phyloP scores from a whole-genome alignment of 163 green algal genomes.

The Chlamydomonas reinhardtii region DNA sequence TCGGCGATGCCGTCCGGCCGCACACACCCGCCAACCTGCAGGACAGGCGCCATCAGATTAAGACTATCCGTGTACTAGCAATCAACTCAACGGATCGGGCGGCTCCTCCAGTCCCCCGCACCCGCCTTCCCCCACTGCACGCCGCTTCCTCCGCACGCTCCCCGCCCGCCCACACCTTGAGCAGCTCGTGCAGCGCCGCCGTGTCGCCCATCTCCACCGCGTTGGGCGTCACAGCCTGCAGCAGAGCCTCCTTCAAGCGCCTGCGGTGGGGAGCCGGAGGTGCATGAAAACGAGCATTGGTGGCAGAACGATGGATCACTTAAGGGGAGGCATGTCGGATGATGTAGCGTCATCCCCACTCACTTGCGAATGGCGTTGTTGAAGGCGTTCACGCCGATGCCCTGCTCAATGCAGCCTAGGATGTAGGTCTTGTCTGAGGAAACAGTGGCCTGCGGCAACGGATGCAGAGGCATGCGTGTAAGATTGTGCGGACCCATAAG shows the following conservation, averaged over 20 bases:
- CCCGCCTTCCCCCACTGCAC: too few relatives aligned
- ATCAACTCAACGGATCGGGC: too few relatives aligned
- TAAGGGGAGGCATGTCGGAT: too few relatives aligned
- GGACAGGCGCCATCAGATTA: too few relatives aligned
- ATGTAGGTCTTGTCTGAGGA: constrained; percentile 25
- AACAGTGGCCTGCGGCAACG: neutral
- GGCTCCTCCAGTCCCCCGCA: too few relatives aligned
- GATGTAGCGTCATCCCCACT: neutral
- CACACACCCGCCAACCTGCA: constrained; percentile 34
- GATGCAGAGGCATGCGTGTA: neutral
- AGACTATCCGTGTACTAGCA: too few relatives aligned
- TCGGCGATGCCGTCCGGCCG: constrained; percentile 35
- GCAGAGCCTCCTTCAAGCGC: constrained; percentile 33
- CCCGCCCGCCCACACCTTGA: constrained; percentile 5
- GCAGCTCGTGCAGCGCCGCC: constrained; percentile 26
- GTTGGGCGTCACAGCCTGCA: constrained; percentile 38
- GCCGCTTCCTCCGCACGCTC: too few relatives aligned
- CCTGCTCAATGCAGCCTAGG: constrained; percentile 32
- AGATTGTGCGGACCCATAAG: too few relatives aligned
- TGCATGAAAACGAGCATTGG: too few relatives aligned
- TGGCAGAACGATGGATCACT: neutral
- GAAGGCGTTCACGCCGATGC: constrained; percentile 19
- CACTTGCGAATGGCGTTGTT: constrained; percentile 43
- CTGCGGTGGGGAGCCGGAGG: neutral
- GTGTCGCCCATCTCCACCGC: constrained; percentile 42